phyloP scores from a whole-genome alignment of 257 asterid species.

The Petunia axillaris region DNA sequence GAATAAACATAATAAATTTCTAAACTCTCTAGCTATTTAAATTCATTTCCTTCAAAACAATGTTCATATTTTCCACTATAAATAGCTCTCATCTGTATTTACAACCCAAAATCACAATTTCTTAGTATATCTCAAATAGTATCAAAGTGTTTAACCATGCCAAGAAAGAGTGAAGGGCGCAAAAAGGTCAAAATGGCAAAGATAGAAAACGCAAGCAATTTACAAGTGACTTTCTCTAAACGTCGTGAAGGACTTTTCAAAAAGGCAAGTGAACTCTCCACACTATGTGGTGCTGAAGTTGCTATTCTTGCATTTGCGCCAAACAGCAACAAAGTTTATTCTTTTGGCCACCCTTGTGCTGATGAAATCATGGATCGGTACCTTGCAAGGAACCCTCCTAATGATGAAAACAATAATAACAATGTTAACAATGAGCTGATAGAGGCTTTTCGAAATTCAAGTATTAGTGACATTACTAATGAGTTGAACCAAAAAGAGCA shows the following conservation, averaged over 20 bases:
- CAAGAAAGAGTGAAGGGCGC: conserved; percentile 41
- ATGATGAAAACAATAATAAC: not conserved
- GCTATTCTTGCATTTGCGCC: conserved; percentile 59
- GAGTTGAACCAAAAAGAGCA: conserved; percentile 41
- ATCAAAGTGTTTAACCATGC: not conserved
- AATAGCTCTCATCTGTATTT: not conserved
- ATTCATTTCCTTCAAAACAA: not conserved
- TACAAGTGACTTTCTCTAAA: conserved; percentile 66
- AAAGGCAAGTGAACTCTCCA: conserved; percentile 74
- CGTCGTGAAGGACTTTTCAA: conserved; percentile 64
- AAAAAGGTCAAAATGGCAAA: conserved; percentile 62
- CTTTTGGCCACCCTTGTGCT: conserved; percentile 61
- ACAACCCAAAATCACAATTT: not conserved
- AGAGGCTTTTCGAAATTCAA: conserved; percentile 50
- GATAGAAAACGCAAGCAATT: conserved; percentile 49
- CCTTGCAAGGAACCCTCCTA: not conserved
- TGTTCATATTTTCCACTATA: not conserved
- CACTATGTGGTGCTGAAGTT: conserved; percentile 50
- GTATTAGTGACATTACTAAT: conserved; percentile 41
- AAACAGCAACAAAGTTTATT: conserved; percentile 39
- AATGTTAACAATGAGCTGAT: conserved; percentile 25
- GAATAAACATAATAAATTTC: not conserved
- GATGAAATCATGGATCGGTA: conserved; percentile 36
- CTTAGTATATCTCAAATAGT: too few relatives aligned
- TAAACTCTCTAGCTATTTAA: not conserved